Evolutionary conservation across 2,329 filamentous ascomycete species (phyloP).

Genomic region (Sclerotinia nivalis): DNA sequence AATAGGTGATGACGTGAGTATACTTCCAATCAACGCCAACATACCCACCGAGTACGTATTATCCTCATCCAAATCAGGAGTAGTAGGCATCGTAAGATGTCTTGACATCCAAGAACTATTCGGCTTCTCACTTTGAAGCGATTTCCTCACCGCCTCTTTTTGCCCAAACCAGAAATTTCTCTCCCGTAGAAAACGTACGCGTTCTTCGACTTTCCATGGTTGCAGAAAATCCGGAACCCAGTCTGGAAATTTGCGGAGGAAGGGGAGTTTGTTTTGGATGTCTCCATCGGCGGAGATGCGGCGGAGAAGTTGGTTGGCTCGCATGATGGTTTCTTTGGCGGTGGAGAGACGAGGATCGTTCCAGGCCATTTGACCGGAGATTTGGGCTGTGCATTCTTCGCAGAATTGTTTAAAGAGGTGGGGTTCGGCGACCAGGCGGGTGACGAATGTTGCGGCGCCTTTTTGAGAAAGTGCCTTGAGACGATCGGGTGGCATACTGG

Average conservation of each 20-base stretch:
- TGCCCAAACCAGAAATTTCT: constrained; percentile 28
- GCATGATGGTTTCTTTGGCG: constrained; percentile 24
- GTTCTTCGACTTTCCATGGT: constrained; percentile 25
- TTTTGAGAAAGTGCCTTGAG: constrained; percentile 22
- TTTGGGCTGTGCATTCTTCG: constrained; percentile 25
- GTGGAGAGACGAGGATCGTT: constrained; percentile 21
- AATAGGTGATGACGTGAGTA: constrained; percentile 39
- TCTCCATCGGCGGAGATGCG: constrained; percentile 20
- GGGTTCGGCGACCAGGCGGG: constrained; percentile 19
- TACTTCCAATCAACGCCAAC: constrained; percentile 19
- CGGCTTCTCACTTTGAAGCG: constrained; percentile 6
- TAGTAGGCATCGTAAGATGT: constrained; percentile 2
- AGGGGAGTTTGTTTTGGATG: constrained; percentile 28
- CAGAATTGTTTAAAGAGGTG: constrained; percentile 26
- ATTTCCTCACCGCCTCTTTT: constrained; percentile 19
- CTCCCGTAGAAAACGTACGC: constrained; percentile 19
- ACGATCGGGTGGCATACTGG: constrained; percentile 35
- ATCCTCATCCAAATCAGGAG: constrained; percentile 5
- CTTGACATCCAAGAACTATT: constrained; percentile 6
- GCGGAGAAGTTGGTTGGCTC: constrained; percentile 24
- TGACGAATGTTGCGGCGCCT: constrained; percentile 20
- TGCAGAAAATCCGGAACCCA: constrained; percentile 27
- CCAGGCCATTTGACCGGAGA: constrained; percentile 26
- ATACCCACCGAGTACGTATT: constrained; percentile 20
- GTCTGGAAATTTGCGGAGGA: constrained; percentile 23